Evolutionary conservation across 2,329 filamentous ascomycete species (phyloP), one percentile per base, ranked within the genome.

Genomic region (Microdochium trichocladiopsis): DNA sequence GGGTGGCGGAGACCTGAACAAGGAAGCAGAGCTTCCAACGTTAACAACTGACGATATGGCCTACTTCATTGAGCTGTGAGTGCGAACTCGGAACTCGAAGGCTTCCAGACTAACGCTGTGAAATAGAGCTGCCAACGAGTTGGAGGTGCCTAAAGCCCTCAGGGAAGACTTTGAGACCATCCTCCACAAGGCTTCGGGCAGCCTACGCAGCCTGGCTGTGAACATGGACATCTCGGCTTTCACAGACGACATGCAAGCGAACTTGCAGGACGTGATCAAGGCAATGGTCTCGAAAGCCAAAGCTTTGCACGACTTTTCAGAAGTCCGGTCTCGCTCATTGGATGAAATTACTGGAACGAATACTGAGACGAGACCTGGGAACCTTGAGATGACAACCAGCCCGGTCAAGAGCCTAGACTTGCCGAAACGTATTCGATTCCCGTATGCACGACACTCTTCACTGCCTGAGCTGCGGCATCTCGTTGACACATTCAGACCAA

Each of bases 371-470:
- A n/a, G n/a, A n/a, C n/a, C n/a, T n/a, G n/a, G n/a, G n/a, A n/a
- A n/a, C n/a, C n/a, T n/a, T n/a, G n/a, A n/a, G n/a, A n/a, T n/a
- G n/a, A n/a, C n/a, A n/a, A n/a, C n/a, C n/a, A n/a, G n/a, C n/a
- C n/a, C n/a, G n/a, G n/a, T n/a, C n/a, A n/a, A n/a, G n/a, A 45
- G 18, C 16, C 41, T 8, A 12, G 18, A 45, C 5, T 18, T 45
- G 6, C 41, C 41, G 14, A 12, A 45, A 2, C 41, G 62, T 0
- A 80, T 85, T 2, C 70, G 65, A 0, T 96, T 96, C 58, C 89
- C 92, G 0, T 96, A 92, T 63, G 93, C 93, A 0, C 81, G 93
- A 1, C 93, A 97, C 66, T 95, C 93, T 0, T 95, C 90, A 0
- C 93, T 94, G 55, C 72, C 75, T 0, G 93, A 96, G 64, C 77